Evolutionary conservation across 352 stramenopile species (phyloP), one percentile per base, ranked within the genome.

Genomic region (Phytophthora fragariaefolia): DNA sequence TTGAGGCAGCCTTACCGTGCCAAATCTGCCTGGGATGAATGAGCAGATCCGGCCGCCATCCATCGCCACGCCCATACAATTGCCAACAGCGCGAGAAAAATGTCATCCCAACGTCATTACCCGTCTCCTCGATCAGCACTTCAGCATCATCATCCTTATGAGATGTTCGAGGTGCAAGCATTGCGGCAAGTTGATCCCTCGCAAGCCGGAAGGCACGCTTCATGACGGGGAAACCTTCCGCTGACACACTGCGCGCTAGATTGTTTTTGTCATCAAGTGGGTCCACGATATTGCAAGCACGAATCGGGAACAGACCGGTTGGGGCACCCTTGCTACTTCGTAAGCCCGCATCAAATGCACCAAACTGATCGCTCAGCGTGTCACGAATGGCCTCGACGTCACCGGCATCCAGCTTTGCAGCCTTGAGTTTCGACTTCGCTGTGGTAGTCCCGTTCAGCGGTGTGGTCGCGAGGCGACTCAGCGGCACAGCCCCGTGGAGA

Each of bases 231-330:
- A 95, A 90, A 34, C 69, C 74, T 20, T 95, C 85, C 4, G 79
- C 74, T 17, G 85, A 91, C 2, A 95, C 85, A 53, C 85, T 93
- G 20, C 87, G 85, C 30, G 83, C 88, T 40, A 97, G 65, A 61
- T 97, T 97, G 73, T 97, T 95, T 58, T 77, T 78, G 49, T 89
- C 78, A 56, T 97, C 83, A 22, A 97, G 77, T 12, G 91, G 90
- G 47, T 97, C 91, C 53, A 97, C 82, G 32, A 97, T 87, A 66
- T 97, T 97, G 67, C 89, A 95, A 17, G 78, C 82, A 20, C 90
- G 86, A 17, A 95, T 84, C 10, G 79, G 82, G 58, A 97, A 95
- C 58, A 81, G 71, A 17, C 49, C 57, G 4, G 50, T 43, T 23
- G 52, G 42, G 17, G 59, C 18, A 15, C 40, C 32, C 22, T 50